These are phyloP conservation scores for Camelina neglecta DNA, from an alignment of 345 rosid genomes.

Conservation along the genomic window DNA sequence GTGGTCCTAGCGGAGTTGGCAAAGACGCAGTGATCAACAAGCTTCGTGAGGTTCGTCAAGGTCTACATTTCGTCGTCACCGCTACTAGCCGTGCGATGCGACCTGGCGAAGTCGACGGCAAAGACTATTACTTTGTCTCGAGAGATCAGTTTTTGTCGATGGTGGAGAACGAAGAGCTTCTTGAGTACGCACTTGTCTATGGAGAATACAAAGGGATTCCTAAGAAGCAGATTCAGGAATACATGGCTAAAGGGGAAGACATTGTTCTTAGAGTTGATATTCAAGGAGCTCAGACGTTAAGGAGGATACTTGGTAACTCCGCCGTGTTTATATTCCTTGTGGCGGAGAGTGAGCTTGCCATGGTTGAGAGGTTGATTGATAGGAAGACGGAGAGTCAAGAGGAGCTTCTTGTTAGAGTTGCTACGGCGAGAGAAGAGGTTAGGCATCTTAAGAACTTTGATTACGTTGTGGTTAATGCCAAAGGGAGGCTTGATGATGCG, in stretches of 20 bases:
- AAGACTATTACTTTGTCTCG: slow-evolving; percentile 78
- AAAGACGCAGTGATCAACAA: slow-evolving; percentile 85
- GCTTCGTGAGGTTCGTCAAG: slow-evolving; percentile 59
- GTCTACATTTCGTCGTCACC: slow-evolving; percentile 84
- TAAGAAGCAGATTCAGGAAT: slow-evolving; percentile 77
- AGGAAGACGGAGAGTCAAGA: slow-evolving; percentile 84
- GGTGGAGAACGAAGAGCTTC: slow-evolving; percentile 73
- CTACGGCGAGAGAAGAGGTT: slow-evolving; percentile 87
- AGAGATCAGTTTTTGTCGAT: slow-evolving; percentile 70
- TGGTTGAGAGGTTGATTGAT: slow-evolving; percentile 83
- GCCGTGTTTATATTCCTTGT: slow-evolving; percentile 81
- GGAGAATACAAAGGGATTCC: slow-evolving; percentile 97
- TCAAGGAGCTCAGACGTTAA: slow-evolving; percentile 80
- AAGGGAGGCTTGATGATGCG: slow-evolving; percentile 78
- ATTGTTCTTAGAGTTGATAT: slow-evolving; percentile 87
- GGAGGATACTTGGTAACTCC: slow-evolving; percentile 70
- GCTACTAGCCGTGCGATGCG: slow-evolving; percentile 80
- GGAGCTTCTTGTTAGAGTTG: slow-evolving; percentile 76
- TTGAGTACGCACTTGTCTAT: slow-evolving; percentile 88
- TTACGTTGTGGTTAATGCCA: slow-evolving; percentile 81
- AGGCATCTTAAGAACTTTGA: slow-evolving; percentile 68
- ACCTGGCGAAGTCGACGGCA: slow-evolving; percentile 79
- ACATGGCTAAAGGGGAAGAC: slow-evolving; percentile 71
- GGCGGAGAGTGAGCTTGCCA: slow-evolving; percentile 81
- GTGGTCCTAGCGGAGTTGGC: slow-evolving; percentile 95